phyloP scores from a whole-genome alignment of 805 yeast species.

The Lipomyces starkeyi region DNA sequence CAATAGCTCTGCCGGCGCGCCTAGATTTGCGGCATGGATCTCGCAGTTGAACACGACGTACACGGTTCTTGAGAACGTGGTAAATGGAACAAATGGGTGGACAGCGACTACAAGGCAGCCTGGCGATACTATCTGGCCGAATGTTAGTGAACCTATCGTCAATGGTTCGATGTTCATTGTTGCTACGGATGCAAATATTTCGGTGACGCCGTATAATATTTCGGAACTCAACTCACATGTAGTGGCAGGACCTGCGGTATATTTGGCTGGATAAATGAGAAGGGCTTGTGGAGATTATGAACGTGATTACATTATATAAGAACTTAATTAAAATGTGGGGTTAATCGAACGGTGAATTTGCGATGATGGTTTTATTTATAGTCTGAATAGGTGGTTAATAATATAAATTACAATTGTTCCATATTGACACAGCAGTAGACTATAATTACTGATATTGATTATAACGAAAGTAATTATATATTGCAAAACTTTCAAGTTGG shows the following conservation, averaged over 20 bases:
- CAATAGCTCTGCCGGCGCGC: constrained; percentile 15
- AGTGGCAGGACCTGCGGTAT: constrained; percentile 28
- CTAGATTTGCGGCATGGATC: constrained; percentile 29
- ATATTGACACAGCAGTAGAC: no score
- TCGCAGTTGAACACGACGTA: constrained; percentile 26
- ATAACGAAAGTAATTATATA: no score
- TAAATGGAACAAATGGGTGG: constrained; percentile 10
- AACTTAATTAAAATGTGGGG: no score
- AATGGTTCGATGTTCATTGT: constrained; percentile 24
- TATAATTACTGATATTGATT: not conserved
- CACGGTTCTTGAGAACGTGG: constrained; percentile 16
- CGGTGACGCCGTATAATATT: constrained; percentile 23
- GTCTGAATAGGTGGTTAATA: no score
- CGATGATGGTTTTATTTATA: no score
- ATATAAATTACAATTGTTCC: no score
- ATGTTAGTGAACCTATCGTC: constrained; percentile 13
- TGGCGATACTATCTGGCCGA: constrained; percentile 12
- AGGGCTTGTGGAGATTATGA: not conserved
- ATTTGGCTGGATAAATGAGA: constrained; percentile 12
- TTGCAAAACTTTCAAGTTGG: no score
- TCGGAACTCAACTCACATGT: constrained; percentile 20
- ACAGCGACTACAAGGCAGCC: constrained; percentile 28
- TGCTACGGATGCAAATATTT: constrained; percentile 16
- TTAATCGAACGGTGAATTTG: no score
- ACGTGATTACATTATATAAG: not conserved